phyloP scores from a whole-genome alignment of 192 early-diverging fungal species.

The Backusella morwellensis region DNA sequence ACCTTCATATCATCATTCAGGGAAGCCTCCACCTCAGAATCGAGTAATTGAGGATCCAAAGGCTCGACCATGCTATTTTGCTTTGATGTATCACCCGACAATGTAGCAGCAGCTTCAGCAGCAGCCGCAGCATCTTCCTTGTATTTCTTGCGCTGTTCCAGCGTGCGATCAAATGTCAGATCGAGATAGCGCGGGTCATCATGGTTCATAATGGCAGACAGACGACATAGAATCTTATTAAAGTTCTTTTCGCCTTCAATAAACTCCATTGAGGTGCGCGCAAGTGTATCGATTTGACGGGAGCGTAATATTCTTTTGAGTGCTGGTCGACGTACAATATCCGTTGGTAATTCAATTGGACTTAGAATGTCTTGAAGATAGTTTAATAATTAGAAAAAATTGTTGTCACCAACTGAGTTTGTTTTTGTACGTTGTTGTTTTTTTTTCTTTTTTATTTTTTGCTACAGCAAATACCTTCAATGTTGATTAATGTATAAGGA shows the following conservation, averaged over 20 bases:
- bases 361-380: slow-evolving; percentile 43
- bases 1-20: background rate
- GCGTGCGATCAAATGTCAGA: slow-evolving; percentile 45
- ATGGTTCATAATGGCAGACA: slow-evolving; percentile 51
- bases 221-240: slow-evolving; percentile 54
- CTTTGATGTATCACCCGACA: slow-evolving; percentile 20
- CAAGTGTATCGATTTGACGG: slow-evolving; percentile 51
- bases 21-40: background rate
- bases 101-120: slow-evolving; percentile 22
- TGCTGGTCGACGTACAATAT: slow-evolving; percentile 46
- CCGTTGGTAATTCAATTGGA: slow-evolving; percentile 53
- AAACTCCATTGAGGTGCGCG: slow-evolving; percentile 55
- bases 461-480: slow-evolving; percentile 40
- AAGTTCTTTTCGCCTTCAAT: slow-evolving; percentile 64
- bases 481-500: slow-evolving; percentile 63
- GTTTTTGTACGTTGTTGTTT: background rate
- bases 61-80: slow-evolving; percentile 6
- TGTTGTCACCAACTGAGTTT: slow-evolving; percentile 22
- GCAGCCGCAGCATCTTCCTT: slow-evolving; percentile 20
- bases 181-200: slow-evolving; percentile 65
- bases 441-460: background rate
- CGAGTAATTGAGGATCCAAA: slow-evolving; percentile 30
- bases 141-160: slow-evolving; percentile 15
- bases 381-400: slow-evolving; percentile 13
- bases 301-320: slow-evolving; percentile 52